Evolutionary conservation across 495 filamentous ascomycete species (phyloP).

Genomic region (Parachaetomium inaequale): DNA sequence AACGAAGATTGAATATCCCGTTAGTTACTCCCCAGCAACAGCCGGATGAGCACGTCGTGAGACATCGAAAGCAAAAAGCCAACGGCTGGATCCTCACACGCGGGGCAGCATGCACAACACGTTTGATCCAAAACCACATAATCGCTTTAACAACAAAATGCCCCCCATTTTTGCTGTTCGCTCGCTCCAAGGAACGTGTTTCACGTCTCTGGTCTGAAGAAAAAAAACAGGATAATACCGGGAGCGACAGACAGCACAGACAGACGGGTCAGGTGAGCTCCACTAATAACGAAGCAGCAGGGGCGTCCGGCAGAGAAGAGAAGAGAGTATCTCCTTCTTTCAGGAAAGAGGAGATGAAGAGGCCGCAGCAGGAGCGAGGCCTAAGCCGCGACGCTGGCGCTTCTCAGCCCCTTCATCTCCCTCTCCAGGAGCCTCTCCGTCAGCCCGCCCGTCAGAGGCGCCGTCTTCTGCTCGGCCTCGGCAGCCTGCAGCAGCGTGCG

Average conservation of each 20-base stretch:
- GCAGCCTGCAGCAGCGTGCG: slow-evolving; percentile 23
- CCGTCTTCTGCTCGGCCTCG: slow-evolving; percentile 24
- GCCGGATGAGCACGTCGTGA: neutral
- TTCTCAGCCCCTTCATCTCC: slow-evolving; percentile 21
- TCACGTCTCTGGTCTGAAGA: slow-evolving; percentile 4
- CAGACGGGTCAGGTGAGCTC: slow-evolving; percentile 16
- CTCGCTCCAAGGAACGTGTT: slow-evolving; percentile 21
- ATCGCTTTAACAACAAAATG: slow-evolving; percentile 8
- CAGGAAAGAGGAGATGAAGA: neutral
- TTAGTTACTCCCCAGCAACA: neutral
- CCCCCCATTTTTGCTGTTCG: slow-evolving; percentile 6
- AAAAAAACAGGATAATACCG: neutral
- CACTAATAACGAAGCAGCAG: neutral
- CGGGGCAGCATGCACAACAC: neutral
- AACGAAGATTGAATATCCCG: neutral
- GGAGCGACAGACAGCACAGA: slow-evolving; percentile 13
- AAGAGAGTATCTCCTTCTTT: neutral
- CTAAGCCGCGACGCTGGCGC: slow-evolving; percentile 24
- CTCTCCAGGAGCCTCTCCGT: slow-evolving; percentile 29
- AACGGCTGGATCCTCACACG: neutral
- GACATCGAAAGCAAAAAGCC: slow-evolving; percentile 3
- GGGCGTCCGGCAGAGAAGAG: slow-evolving; percentile 7
- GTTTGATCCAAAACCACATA: neutral
- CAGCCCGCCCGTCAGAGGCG: slow-evolving; percentile 9
- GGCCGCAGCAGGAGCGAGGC: neutral